A percentile compares a stretch with the other conserved stretches of the same genome.
phyloP scores from a whole-genome alignment of 2,329 filamentous ascomycete genomes.

The Plenodomus tracheiphilus region DNA sequence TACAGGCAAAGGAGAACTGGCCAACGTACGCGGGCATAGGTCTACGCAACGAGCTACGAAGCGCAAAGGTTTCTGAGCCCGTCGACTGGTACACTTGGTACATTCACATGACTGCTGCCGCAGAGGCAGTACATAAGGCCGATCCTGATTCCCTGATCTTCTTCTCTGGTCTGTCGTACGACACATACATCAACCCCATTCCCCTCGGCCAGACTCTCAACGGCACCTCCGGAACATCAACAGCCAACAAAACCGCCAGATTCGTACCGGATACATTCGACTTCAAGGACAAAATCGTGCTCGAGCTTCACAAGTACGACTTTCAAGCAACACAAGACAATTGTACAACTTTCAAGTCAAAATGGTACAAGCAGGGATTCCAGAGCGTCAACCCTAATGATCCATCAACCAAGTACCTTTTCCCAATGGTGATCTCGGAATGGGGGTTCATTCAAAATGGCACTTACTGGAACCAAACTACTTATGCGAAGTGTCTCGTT shows the following conservation, averaged over 20 bases:
- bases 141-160: slow-evolving; percentile 33
- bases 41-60: slow-evolving; percentile 37
- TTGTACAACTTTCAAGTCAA: slow-evolving; percentile 36
- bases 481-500: slow-evolving; percentile 35
- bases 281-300: slow-evolving; percentile 36
- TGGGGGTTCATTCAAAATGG: slow-evolving; percentile 40
- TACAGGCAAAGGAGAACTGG: slow-evolving; percentile 44
- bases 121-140: slow-evolving; percentile 33
- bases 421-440: slow-evolving; percentile 39
- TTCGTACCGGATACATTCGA: slow-evolving; percentile 31
- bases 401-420: slow-evolving; percentile 32
- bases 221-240: slow-evolving; percentile 29
- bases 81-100: slow-evolving; percentile 44
- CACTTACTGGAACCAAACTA: slow-evolving; percentile 39
- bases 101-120: slow-evolving; percentile 38
- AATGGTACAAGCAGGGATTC: slow-evolving; percentile 41
- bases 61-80: slow-evolving; percentile 26
- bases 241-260: slow-evolving; percentile 30
- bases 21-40: slow-evolving; percentile 33
- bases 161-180: slow-evolving; percentile 39
- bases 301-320: slow-evolving; percentile 42
- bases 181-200: slow-evolving; percentile 39
- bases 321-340: slow-evolving; percentile 37
- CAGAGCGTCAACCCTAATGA: slow-evolving; percentile 34
- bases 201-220: slow-evolving; percentile 37